Conservation (phyloP, 139 green algal genomes). For the Monoraphidium neglectum region DNA sequence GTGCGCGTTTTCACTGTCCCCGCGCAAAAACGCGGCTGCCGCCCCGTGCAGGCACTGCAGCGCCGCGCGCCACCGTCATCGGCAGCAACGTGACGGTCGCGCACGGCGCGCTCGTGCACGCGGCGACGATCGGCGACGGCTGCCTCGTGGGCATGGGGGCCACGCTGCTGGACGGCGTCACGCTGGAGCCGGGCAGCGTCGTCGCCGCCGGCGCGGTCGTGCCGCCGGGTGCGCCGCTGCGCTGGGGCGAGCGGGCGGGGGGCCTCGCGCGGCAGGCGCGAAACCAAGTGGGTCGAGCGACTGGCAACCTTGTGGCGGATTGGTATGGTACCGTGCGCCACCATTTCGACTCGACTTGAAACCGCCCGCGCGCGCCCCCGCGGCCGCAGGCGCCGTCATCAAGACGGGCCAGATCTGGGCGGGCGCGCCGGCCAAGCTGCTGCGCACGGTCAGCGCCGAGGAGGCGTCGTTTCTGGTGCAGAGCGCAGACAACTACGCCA, state of each 20-base stretch:
- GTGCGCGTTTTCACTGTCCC: too few relatives aligned
- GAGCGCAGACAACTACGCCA: slow-evolving; percentile 80
- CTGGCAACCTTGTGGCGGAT: too few relatives aligned
- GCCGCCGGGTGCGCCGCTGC: slow-evolving; percentile 39
- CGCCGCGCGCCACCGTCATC: slow-evolving; percentile 68
- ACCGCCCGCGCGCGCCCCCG: not conserved
- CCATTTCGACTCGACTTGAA: too few relatives aligned
- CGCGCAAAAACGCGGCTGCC: not conserved
- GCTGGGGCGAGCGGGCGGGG: too few relatives aligned
- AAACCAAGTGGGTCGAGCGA: too few relatives aligned
- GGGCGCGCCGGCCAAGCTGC: slow-evolving; percentile 84
- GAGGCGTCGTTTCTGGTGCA: slow-evolving; percentile 79
- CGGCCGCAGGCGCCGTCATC: slow-evolving; percentile 52
- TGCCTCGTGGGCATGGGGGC: slow-evolving; percentile 92
- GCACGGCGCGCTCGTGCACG: slow-evolving; percentile 83
- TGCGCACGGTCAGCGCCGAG: slow-evolving; percentile 76
- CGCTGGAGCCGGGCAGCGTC: slow-evolving; percentile 76
- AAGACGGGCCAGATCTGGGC: slow-evolving; percentile 91
- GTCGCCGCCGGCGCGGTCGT: slow-evolving; percentile 87
- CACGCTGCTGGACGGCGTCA: slow-evolving; percentile 84
- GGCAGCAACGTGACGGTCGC: slow-evolving; percentile 73
- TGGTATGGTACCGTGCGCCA: too few relatives aligned
- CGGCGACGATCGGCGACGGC: slow-evolving; percentile 83
- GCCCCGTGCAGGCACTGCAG: not conserved
- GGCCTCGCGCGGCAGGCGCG: too few relatives aligned